Evolutionary conservation across 495 filamentous ascomycete genomes (phyloP).

Genomic region (Aspergillus ellipticus): DNA sequence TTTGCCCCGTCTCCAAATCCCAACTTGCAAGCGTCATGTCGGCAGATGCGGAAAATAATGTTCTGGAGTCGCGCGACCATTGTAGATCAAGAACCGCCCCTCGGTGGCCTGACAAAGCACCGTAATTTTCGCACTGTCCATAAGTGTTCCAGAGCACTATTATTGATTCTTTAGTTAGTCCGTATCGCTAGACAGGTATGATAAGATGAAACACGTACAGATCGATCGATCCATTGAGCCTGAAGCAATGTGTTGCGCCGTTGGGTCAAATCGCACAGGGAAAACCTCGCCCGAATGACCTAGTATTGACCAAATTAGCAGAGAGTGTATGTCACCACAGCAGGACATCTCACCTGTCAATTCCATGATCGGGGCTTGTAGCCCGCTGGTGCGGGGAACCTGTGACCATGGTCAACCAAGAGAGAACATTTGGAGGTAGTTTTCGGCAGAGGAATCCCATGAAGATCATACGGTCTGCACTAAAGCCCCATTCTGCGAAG

Average conservation of each 20-base stretch:
- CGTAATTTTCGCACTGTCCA: slow-evolving; percentile 91
- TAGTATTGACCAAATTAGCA: slow-evolving; percentile 18
- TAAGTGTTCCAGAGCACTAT: slow-evolving; percentile 90
- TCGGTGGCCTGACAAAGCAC: slow-evolving; percentile 79
- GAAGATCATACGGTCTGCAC: slow-evolving; percentile 69
- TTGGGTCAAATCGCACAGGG: slow-evolving; percentile 82
- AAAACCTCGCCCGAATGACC: slow-evolving; percentile 82
- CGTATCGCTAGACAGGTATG: neutral
- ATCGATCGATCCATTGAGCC: slow-evolving; percentile 94
- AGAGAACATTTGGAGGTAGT: neutral
- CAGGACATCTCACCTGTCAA: slow-evolving; percentile 59
- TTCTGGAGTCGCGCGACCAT: slow-evolving; percentile 91
- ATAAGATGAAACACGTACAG: slow-evolving; percentile 47
- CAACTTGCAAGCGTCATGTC: slow-evolving; percentile 91
- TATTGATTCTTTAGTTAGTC: slow-evolving; percentile 14
- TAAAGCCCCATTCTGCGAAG: slow-evolving; percentile 67
- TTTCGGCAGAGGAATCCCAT: slow-evolving; percentile 1
- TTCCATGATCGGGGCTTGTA: slow-evolving; percentile 94
- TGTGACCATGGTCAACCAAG: slow-evolving; percentile 37
- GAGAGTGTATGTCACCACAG: neutral
- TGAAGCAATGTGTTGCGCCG: slow-evolving; percentile 84
- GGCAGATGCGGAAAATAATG: slow-evolving; percentile 89
- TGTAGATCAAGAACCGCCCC: slow-evolving; percentile 88
- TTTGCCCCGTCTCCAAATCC: slow-evolving; percentile 81
- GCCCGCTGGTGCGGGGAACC: slow-evolving; percentile 77